These are phyloP conservation scores for Yarrowia hollandica DNA, from an alignment of 805 yeast genomes.

Conservation along the genomic window DNA sequence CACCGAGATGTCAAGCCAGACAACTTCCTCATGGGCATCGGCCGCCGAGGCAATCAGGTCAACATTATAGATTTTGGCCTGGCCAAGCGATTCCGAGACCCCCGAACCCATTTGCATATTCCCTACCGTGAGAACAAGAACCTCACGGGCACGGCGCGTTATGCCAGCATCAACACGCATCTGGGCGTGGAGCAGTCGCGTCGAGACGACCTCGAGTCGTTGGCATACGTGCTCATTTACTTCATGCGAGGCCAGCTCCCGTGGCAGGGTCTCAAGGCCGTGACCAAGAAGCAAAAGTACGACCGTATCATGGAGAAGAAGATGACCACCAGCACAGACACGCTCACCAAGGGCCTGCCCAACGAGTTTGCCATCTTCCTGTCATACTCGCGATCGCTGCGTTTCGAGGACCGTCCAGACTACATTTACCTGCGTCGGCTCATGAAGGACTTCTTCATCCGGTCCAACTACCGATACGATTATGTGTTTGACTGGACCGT, in stretches of 20 bases:
- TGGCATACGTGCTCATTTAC: slow-evolving; percentile 96
- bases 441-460: slow-evolving; percentile 82
- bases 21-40: slow-evolving; percentile 84
- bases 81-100: slow-evolving; percentile 92
- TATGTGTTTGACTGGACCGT: slow-evolving; percentile 97
- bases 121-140: slow-evolving; percentile 96
- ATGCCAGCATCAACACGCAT: slow-evolving; percentile 93
- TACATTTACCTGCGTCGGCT: slow-evolving; percentile 83
- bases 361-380: slow-evolving; percentile 83
- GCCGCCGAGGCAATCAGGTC: slow-evolving; percentile 91
- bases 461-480: slow-evolving; percentile 88
- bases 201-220: slow-evolving; percentile 92
- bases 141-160: slow-evolving; percentile 96
- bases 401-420: slow-evolving; percentile 97
- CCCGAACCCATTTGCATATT: slow-evolving; percentile 89
- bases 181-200: slow-evolving; percentile 95
- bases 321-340: slow-evolving; percentile 83
- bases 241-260: slow-evolving; percentile 92
- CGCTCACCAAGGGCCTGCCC: slow-evolving; percentile 88
- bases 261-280: slow-evolving; percentile 98
- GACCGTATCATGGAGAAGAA: slow-evolving; percentile 95
- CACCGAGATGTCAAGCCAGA: slow-evolving; percentile 85
- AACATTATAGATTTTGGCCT: slow-evolving; percentile 92
- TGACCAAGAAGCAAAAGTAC: slow-evolving; percentile 94
- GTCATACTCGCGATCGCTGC: slow-evolving; percentile 82